Evolutionary conservation across 1,139 yeast species (phyloP), one percentile per base, ranked within the genome.

Genomic region (Lodderomyces parapsilosis): DNA sequence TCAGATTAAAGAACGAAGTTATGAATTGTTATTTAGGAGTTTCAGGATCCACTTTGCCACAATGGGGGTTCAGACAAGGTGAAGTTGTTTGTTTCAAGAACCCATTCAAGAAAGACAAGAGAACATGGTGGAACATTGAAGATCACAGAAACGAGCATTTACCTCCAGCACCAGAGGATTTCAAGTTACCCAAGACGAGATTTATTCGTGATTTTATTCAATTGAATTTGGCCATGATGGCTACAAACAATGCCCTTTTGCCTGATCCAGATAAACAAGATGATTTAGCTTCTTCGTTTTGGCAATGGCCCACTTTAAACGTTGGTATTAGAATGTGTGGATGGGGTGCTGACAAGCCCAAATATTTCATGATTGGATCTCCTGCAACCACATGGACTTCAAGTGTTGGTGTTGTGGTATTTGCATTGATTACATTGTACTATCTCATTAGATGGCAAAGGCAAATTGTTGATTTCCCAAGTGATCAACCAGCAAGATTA

Each of bases 101-200:
- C 55, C 86, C 96, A 38, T 82, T 86, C 63, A 74, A 66, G 45
- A 85, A 94, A 63, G 98, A 94, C 66, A 89, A 88, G 73, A 78
- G 94, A 68, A 89, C 97, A 24, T 93, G 97, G 97, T 94, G 99
- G 98, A 93, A 91, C 66, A 76, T 94, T 59, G 99, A 94, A 69
- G 76, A 80, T 58, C 95, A 93, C 68, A 73, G 70, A 55, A 90
- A 94, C 64, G 80, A 75, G 39, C 71, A 81, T 32, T 74, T 94
- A 55, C 96, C 96, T 43, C 74, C 76, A 35, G 83, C 94, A 33
- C 81, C 86, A 14, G 81, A 66, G 42, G 83, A 80, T 59, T 88
- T 91, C 68, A 76, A 75, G 58, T 75, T 86, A 57, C 97, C 98
- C 55, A 85, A 76, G 61, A 85, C 96, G 24, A 80, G 78, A 58